Evolutionary conservation across 208 protist genomes (phyloP).

Genomic region (Leptomonas seymouri): DNA sequence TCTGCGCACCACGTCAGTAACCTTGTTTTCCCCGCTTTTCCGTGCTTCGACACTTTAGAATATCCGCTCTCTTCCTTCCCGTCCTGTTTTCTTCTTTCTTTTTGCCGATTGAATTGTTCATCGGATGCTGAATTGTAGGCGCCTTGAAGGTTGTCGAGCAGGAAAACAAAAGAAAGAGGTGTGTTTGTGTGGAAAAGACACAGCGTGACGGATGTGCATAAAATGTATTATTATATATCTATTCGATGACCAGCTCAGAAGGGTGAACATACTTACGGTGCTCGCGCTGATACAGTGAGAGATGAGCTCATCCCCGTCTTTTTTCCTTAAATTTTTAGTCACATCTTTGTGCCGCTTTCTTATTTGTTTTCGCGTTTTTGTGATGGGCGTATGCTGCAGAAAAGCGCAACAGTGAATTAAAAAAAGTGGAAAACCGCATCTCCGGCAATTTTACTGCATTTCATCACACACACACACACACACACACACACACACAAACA

Average conservation of each 20-base stretch:
- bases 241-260: not conserved
- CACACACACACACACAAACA: not conserved
- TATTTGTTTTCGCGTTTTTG: conserved; percentile 9
- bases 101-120: not conserved
- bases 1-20: not conserved
- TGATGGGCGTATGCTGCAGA: not conserved
- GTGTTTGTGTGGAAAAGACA: not conserved
- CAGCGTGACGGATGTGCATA: not conserved
- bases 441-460: conserved; percentile 13
- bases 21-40: not conserved
- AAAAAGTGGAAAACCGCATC: too few relatives aligned
- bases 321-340: conserved; percentile 1
- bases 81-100: not conserved
- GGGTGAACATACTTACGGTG: conserved; percentile 6
- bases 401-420: too few relatives aligned
- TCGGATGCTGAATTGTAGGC: not conserved
- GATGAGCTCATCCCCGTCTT: conserved; percentile 14
- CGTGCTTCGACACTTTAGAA: too few relatives aligned
- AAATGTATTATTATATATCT: not conserved
- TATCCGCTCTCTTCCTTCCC: not conserved
- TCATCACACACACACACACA: not conserved
- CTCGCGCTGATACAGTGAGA: conserved; percentile 5
- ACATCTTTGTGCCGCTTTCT: not conserved
- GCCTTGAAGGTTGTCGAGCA: too few relatives aligned
- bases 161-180: too few relatives aligned